Evolutionary conservation across 352 stramenopile genomes (phyloP).

Genomic region (Nothophytophthora sp.): DNA sequence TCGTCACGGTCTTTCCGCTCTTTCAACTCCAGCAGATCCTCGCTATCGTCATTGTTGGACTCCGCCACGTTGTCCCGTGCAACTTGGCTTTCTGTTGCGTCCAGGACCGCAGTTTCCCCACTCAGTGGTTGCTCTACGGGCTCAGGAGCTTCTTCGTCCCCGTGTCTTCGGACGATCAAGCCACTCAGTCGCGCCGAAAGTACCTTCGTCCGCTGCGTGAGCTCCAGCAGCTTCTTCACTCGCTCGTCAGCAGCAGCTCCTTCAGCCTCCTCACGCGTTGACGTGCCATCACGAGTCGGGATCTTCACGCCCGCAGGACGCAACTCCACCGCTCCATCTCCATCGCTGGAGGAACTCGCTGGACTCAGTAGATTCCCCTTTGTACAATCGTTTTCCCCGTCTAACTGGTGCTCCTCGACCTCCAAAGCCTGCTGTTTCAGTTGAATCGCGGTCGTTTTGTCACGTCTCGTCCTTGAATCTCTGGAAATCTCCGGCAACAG

Average conservation of each 20-base stretch:
- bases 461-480: neutral
- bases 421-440: neutral
- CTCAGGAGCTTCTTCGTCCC: neutral
- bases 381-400: conserved; percentile 21
- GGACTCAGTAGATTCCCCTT: conserved; percentile 10
- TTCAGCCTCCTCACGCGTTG: neutral
- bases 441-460: neutral
- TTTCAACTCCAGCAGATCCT: no score
- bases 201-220: conserved; percentile 20
- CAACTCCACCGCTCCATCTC: neutral
- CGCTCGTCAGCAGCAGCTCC: conserved; percentile 3
- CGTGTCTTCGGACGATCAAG: conserved; percentile 14
- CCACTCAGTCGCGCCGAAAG: conserved; percentile 22
- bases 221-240: conserved; percentile 28
- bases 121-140: neutral
- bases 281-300: neutral
- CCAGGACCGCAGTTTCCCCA: neutral
- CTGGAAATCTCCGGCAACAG: neutral
- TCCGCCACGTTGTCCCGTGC: no score
- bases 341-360: neutral
- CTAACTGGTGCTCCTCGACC: conserved; percentile 7
- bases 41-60: no score
- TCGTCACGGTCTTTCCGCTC: neutral
- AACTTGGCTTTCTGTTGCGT: neutral
- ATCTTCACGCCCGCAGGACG: neutral